Evolutionary conservation across 306 rosid genomes (phyloP).

Genomic region (Boehmeria nivea): DNA sequence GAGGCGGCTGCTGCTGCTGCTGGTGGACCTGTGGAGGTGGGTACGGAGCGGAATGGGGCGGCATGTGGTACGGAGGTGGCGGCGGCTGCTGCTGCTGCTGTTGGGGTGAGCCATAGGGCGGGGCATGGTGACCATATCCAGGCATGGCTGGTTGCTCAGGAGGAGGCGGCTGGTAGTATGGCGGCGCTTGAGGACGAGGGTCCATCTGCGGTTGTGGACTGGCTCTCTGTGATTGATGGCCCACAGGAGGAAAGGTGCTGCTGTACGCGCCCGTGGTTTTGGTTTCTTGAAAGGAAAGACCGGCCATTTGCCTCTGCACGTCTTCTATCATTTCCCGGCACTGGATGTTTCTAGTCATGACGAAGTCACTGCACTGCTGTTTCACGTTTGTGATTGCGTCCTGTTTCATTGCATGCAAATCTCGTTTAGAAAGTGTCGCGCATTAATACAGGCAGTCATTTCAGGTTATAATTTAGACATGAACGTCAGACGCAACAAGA

Average conservation of each 20-base stretch:
- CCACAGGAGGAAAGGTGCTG: constrained; percentile 46
- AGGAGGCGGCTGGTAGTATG: constrained; percentile 63
- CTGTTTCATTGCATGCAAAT: constrained; percentile 26
- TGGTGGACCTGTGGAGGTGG: constrained; percentile 61
- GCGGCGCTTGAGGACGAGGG: constrained; percentile 56
- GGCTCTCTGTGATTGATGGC: constrained; percentile 63
- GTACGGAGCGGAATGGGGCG: constrained; percentile 52
- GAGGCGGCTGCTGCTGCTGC: constrained; percentile 68
- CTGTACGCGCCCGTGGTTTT: constrained; percentile 43
- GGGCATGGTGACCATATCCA: constrained; percentile 48
- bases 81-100: constrained; percentile 44
- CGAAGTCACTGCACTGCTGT: constrained; percentile 94
- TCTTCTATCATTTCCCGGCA: constrained; percentile 96
- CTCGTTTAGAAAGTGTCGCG: not conserved
- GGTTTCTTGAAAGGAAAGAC: constrained; percentile 79
- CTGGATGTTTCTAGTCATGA: constrained; percentile 96
- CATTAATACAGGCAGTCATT: not conserved
- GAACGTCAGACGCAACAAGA: not conserved
- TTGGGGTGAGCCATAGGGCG: constrained; percentile 48
- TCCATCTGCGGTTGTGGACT: constrained; percentile 47
- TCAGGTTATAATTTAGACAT: not conserved
- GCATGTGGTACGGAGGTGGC: constrained; percentile 62
- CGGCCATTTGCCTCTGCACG: constrained; percentile 85
- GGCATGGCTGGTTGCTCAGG: constrained; percentile 58
- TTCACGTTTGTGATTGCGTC: constrained; percentile 89